Evolutionary conservation across 352 stramenopile species (phyloP).

Genomic region (Phytophthora kernoviae): DNA sequence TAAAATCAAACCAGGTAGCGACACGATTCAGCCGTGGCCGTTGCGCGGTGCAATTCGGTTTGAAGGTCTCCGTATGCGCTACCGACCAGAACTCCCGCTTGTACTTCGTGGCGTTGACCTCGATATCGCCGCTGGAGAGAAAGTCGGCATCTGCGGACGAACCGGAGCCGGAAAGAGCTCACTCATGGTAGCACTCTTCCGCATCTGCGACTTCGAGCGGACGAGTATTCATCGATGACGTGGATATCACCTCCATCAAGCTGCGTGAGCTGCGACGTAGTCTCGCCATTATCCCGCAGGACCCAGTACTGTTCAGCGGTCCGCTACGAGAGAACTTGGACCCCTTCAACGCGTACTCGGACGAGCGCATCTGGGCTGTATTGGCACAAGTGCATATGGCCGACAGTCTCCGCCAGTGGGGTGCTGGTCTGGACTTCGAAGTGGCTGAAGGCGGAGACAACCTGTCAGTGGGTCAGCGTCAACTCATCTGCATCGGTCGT

Average conservation of each 20-base stretch:
- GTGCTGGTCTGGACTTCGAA: constrained; percentile 74
- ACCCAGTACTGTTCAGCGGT: constrained; percentile 92
- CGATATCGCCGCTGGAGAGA: constrained; percentile 41
- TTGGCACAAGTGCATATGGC: constrained; percentile 69
- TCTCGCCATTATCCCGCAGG: constrained; percentile 61
- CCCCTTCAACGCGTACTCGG: constrained; percentile 80
- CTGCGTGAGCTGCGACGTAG: constrained; percentile 35
- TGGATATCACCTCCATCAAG: constrained; percentile 59
- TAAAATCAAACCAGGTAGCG: neutral
- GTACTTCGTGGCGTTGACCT: constrained; percentile 41
- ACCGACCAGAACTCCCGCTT: constrained; percentile 43
- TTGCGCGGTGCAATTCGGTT: constrained; percentile 28
- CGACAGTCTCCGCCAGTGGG: constrained; percentile 51
- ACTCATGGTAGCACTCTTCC: constrained; percentile 44
- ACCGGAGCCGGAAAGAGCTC: constrained; percentile 47
- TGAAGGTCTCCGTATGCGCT: constrained; percentile 31
- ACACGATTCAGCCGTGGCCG: constrained; percentile 23
- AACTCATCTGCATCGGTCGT: constrained; percentile 94
- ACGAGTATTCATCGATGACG: constrained; percentile 84
- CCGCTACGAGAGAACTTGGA: constrained; percentile 91
- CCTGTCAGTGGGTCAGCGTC: constrained; percentile 93
- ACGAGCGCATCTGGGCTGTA: constrained; percentile 66
- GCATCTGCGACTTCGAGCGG: constrained; percentile 56
- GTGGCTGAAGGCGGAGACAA: constrained; percentile 94
- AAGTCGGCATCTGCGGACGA: constrained; percentile 60